Evolutionary conservation across 768 basidiomycete genomes (phyloP), one percentile per base, ranked within the genome.

Genomic region (Suillus ampliporus): DNA sequence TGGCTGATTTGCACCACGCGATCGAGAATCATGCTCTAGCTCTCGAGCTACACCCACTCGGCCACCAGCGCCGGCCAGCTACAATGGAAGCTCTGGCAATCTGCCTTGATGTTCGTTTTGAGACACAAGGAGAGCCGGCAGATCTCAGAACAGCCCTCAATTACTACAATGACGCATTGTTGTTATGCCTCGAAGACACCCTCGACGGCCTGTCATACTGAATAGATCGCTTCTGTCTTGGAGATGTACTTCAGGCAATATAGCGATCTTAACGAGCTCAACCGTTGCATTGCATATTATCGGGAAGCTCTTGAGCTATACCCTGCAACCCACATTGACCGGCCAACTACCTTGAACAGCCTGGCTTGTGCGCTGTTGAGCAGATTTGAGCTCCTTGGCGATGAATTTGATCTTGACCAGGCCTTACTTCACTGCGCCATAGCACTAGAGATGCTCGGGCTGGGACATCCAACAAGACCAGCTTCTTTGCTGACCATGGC

Each of bases 351-450:
- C n/a, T 62, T 64, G 31, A 63, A 65, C 23, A 31, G 50, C 14
- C 72, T 75, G 21, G 64, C 67, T 4, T 66, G 66, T 31, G 63
- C 62, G 40, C 70, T 74, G 23, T 51, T 74, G 8, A 60, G 67
- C 17, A 72, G 72, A 37, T 74, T 73, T 28, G 64, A 66, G 17
- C 68, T 70, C 40, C 54, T 43, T 0, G 73, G 73, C 0, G 53
- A 74, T 51, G 74, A 74, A 61, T 61, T 66, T 28, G 74, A 75
- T 48, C 67, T 74, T 28, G 71, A 75, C 10, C 66, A 66, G 48
- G 74, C 73, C 8, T 44, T 58, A 19, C 23, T 71, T 21, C 58
- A 67, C 52, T 74, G 71, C 53, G 57, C 46, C 52, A 40, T 56
- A 17, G 63, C 61, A 26, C 44, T 67, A n/a, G n/a, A 51, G 64